phyloP scores from a whole-genome alignment of 2,329 filamentous ascomycete species.

The Cladobotryum mycophilum region DNA sequence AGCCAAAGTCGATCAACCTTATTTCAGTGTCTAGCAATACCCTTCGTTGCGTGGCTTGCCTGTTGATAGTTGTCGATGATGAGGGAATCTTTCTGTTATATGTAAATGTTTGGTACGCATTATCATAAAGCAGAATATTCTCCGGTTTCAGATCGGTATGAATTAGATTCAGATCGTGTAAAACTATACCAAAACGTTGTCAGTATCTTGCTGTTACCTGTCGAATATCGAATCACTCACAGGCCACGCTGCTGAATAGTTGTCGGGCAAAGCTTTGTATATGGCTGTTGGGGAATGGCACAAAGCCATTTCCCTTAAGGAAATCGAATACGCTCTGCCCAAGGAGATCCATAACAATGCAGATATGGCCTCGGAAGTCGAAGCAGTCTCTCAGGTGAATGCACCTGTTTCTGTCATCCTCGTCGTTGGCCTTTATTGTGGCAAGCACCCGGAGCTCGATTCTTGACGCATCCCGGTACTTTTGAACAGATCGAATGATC shows the following conservation, averaged over 20 bases:
- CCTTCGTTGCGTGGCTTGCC: constrained; percentile 56
- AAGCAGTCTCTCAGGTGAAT: constrained; percentile 97
- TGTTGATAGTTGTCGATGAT: constrained; percentile 52
- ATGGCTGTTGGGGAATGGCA: constrained; percentile 96
- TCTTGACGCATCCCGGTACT: constrained; percentile 91
- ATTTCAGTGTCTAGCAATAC: constrained; percentile 65
- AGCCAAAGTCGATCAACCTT: constrained; percentile 64
- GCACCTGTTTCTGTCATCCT: constrained; percentile 87
- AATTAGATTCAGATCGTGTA: constrained; percentile 95
- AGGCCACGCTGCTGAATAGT: constrained; percentile 95
- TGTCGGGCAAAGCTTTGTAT: constrained; percentile 96
- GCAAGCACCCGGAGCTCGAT: constrained; percentile 92
- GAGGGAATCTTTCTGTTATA: constrained; percentile 66
- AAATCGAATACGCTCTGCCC: constrained; percentile 99
- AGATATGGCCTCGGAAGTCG: constrained; percentile 95
- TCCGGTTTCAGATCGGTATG: constrained; percentile 76
- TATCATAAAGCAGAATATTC: constrained; percentile 62
- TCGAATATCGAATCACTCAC: constrained; percentile 47
- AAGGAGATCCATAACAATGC: constrained; percentile 69
- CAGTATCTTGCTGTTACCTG: neutral
- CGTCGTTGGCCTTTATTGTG: constrained; percentile 86
- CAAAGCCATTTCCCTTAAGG: constrained; percentile 88
- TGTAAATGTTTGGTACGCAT: constrained; percentile 62
- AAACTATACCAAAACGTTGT: constrained; percentile 46
- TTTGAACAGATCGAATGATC: constrained; percentile 96